Base-by-base conservation (phyloP, 768 basidiomycete genomes). In the Panaeolus cyanescens region DNA sequence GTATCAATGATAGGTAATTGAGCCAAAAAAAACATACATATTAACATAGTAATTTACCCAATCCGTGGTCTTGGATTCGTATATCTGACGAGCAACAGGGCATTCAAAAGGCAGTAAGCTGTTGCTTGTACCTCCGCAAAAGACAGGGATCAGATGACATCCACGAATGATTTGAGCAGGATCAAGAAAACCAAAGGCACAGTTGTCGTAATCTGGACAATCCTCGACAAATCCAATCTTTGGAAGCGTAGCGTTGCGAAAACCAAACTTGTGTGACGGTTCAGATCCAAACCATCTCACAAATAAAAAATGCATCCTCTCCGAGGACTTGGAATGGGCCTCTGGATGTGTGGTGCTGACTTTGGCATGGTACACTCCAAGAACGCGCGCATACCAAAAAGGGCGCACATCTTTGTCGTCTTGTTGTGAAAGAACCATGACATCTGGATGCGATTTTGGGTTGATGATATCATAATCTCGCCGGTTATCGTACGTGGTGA, bases 381-480 rank as follows among this genome's bases (percentile, higher is more conserved):
- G 58, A 32, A 59, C 58, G 34, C 58, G 45, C 42, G 58, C 58
- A 59, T 59, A 59, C 58, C 42, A 59, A 33, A 40, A 59, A 28
- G 22, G 30, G 9, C 20, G 31, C 20, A 37, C 36, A n/a, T 31
- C 31, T 22, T 56, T 22, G 34, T 54, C 59, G 15, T 73, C 69
- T 37, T 59, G 59, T 34, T 33, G 59, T 13, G 63, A 33, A 10
- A 22, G 19, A 25, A 64, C 34, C 60, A 66, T 64, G 22, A 66
- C 33, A 33, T 66, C 60, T 12, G 60, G 62, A 50, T 62, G 62
- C 25, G 60, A 67, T 22, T 40, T 39, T 22, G 67, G 62, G 54
- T 68, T 70, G 56, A 70, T 60, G 6, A 60, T 64, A 56, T 70
- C 67, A n/a, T 55, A 65, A 33, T 62, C 62, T 7, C 64, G 62